Percentiles rank a stretch among this genome's conserved stretches.
phyloP scores from a whole-genome alignment of 2,329 filamentous ascomycete species.

The Fusarium robinianum region DNA sequence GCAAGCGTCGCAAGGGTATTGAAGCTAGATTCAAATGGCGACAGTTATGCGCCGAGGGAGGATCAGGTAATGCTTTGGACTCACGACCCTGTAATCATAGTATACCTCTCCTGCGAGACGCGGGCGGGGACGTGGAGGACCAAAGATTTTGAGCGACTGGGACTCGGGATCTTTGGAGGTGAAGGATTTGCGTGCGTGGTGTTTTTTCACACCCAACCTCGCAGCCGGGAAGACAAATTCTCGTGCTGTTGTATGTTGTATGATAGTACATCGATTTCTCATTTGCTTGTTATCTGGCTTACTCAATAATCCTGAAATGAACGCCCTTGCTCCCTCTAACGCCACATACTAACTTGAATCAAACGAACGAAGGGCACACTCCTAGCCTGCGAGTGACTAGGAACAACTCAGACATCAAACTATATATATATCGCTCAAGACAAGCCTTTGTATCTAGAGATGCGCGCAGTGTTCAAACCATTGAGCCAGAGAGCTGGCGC shows the following conservation, averaged over 20 bases:
- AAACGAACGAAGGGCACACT: too few relatives aligned
- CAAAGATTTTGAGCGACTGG: constrained; percentile 32
- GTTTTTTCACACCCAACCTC: constrained; percentile 33
- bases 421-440: too few relatives aligned
- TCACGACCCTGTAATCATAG: constrained; percentile 39
- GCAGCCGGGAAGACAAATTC: constrained; percentile 20
- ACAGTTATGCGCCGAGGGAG: constrained; percentile 14
- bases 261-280: constrained; percentile 41
- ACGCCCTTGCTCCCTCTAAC: background rate
- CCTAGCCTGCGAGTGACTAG: too few relatives aligned
- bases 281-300: constrained; percentile 17
- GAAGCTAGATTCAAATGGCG: constrained; percentile 6
- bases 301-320: constrained; percentile 5
- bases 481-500: constrained; percentile 9
- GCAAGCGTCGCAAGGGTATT: constrained; percentile 11
- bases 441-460: too few relatives aligned
- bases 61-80: constrained; percentile 33
- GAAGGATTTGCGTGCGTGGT: constrained; percentile 37
- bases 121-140: constrained; percentile 20
- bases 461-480: too few relatives aligned
- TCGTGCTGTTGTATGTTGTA: constrained; percentile 37
- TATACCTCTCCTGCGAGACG: constrained; percentile 29
- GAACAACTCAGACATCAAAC: too few relatives aligned
- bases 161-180: constrained; percentile 27
- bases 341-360: too few relatives aligned